These are phyloP conservation scores for Cryphonectria naterciae DNA, from an alignment of 2,329 filamentous ascomycete species.

Conservation along the genomic window DNA sequence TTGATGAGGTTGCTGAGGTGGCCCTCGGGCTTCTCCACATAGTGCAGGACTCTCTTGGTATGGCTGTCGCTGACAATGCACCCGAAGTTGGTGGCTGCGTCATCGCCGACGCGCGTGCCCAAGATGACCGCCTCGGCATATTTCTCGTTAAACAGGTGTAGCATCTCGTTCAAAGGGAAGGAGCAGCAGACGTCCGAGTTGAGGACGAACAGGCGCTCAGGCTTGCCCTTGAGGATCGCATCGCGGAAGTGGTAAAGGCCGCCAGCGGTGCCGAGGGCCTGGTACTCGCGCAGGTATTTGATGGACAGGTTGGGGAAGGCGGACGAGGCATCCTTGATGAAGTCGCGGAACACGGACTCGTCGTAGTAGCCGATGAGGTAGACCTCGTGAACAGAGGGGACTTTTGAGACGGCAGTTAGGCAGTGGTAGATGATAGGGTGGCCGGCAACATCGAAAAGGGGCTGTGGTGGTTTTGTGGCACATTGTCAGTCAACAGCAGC, in stretches of 20 bases:
- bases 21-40: slow-evolving; percentile 98
- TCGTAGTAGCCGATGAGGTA: slow-evolving; percentile 99
- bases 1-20: slow-evolving; percentile 99
- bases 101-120: slow-evolving; percentile 87
- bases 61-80: slow-evolving; percentile 96
- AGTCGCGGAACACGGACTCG: slow-evolving; percentile 94
- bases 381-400: slow-evolving; percentile 90
- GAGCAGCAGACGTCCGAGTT: slow-evolving; percentile 99
- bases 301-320: slow-evolving; percentile 88
- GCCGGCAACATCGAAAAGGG: slow-evolving; percentile 96
- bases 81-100: slow-evolving; percentile 93
- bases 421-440: slow-evolving; percentile 99
- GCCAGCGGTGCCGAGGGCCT: slow-evolving; percentile 92
- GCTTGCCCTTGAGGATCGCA: slow-evolving; percentile 93
- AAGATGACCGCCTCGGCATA: slow-evolving; percentile 96
- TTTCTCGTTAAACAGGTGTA: slow-evolving; percentile 89
- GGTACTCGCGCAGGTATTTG: slow-evolving; percentile 96
- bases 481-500: slow-evolving; percentile 6
- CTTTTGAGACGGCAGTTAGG: slow-evolving; percentile 86
- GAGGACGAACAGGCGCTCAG: slow-evolving; percentile 94
- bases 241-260: slow-evolving; percentile 99
- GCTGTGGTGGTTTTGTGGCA: slow-evolving; percentile 54
- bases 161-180: slow-evolving; percentile 95
- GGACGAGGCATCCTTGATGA: slow-evolving; percentile 87
- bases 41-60: slow-evolving; percentile 94